A percentile compares a stretch with the other conserved stretches of the same genome.
phyloP scores from a whole-genome alignment of 2,329 filamentous ascomycete genomes.

The Phialocephala subalpina region DNA sequence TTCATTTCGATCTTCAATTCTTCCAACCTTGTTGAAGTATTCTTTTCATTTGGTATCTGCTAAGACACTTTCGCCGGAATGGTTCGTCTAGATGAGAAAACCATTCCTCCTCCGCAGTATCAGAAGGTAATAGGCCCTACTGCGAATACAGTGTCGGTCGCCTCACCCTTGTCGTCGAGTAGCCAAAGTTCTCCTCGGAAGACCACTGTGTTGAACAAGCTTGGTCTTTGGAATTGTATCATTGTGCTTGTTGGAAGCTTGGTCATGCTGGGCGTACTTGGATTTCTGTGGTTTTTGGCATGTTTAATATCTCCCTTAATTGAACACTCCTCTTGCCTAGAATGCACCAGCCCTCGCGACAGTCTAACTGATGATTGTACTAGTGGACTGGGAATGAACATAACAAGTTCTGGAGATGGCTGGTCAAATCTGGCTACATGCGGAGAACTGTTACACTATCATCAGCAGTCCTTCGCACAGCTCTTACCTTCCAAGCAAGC shows the following conservation, averaged over 20 bases:
- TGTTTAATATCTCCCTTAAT: not conserved
- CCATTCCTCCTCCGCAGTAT: not conserved
- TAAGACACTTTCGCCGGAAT: not conserved
- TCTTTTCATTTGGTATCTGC: not conserved
- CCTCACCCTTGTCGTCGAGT: not conserved
- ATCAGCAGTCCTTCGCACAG: constrained; percentile 11
- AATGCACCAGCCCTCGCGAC: not conserved
- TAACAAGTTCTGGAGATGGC: constrained; percentile 10
- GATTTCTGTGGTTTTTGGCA: constrained; percentile 15
- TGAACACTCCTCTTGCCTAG: not conserved
- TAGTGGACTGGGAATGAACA: constrained; percentile 13
- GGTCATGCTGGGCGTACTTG: not conserved
- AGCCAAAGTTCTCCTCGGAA: not conserved
- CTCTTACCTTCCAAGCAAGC: constrained; percentile 9
- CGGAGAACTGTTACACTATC: constrained; percentile 12
- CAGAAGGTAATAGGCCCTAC: not conserved
- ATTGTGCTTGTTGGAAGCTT: constrained; percentile 10
- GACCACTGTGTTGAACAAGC: constrained; percentile 1
- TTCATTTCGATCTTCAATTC: not conserved
- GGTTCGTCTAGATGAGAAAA: not conserved
- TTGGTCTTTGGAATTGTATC: constrained; percentile 2
- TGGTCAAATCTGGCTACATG: constrained; percentile 4
- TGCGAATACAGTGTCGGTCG: constrained; percentile 1
- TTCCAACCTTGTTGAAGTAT: not conserved
- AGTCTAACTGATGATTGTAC: not conserved